Evolutionary conservation across 2,329 filamentous ascomycete genomes (phyloP).

Genomic region (Fusarium piperis): DNA sequence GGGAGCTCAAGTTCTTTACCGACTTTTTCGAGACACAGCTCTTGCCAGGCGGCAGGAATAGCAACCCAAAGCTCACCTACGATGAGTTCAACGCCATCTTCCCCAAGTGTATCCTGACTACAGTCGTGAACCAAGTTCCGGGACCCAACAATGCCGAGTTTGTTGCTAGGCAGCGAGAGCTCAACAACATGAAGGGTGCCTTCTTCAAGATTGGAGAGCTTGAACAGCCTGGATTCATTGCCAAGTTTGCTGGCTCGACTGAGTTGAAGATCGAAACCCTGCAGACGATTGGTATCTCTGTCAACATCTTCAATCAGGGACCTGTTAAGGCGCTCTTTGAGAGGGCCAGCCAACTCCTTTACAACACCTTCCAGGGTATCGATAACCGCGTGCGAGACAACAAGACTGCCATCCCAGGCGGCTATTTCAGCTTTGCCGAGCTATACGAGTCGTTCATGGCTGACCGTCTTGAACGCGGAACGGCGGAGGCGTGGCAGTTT

Average conservation of each 20-base stretch:
- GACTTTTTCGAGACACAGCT: constrained; percentile 6
- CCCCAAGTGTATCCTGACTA: not conserved
- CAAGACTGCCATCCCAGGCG: not conserved
- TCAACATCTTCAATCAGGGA: not conserved
- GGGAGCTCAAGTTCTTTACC: constrained; percentile 15
- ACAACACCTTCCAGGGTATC: constrained; percentile 6
- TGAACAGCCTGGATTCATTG: not conserved
- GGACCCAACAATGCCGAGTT: constrained; percentile 3
- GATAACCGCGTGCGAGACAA: not conserved
- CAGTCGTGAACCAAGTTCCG: not conserved
- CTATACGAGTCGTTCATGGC: constrained; percentile 7
- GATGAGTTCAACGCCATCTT: constrained; percentile 8
- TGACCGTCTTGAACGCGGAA: not conserved
- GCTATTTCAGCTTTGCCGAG: constrained; percentile 1
- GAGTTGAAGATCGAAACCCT: not conserved
- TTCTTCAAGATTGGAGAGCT: constrained; percentile 9
- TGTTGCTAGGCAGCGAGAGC: not conserved
- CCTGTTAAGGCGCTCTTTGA: not conserved
- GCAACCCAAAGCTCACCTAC: not conserved
- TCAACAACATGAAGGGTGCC: constrained; percentile 13
- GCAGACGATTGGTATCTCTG: constrained; percentile 3
- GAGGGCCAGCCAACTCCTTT: constrained; percentile 9
- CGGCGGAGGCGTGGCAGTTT: constrained; percentile 2
- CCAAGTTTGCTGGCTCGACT: not conserved
- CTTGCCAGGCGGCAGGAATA: not conserved